phyloP scores from a whole-genome alignment of 2,329 filamentous ascomycete species.

The Cladosporium sphaerospermum region DNA sequence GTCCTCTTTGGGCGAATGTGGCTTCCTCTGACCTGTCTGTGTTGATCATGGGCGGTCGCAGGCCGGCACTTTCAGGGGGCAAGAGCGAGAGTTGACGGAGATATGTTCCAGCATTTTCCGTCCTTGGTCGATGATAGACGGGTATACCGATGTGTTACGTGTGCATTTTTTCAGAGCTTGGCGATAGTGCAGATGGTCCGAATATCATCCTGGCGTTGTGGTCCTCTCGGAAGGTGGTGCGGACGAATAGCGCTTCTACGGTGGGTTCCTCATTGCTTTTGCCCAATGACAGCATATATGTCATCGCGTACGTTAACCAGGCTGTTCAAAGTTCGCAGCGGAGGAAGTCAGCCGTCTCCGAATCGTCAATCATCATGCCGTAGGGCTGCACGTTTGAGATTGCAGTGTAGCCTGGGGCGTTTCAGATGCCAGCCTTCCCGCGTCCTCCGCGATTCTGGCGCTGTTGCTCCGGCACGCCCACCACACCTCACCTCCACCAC shows the following conservation, averaged over 20 bases:
- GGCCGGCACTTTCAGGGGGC: not conserved
- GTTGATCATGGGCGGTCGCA: not conserved
- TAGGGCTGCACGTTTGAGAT: slow-evolving; percentile 5
- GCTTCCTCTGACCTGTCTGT: slow-evolving; percentile 5
- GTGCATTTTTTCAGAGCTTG: not conserved
- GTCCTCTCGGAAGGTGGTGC: not conserved
- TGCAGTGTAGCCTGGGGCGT: not conserved
- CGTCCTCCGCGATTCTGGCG: not conserved
- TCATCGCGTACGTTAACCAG: not conserved
- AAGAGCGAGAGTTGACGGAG: not conserved
- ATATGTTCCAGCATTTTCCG: not conserved
- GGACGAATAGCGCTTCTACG: not conserved
- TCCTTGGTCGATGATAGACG: no score
- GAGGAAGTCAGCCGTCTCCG: not conserved
- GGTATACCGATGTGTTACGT: not conserved
- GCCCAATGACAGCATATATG: slow-evolving; percentile 1
- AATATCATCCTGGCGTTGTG: not conserved
- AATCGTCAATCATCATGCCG: not conserved
- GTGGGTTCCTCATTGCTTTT: not conserved
- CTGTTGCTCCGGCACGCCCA: not conserved
- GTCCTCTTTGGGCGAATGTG: not conserved
- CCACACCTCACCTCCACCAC: not conserved
- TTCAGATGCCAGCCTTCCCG: slow-evolving; percentile 6
- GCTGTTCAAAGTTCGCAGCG: not conserved
- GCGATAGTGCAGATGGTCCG: not conserved